Base-by-base conservation (phyloP, 2,329 filamentous ascomycete genomes). In the Alternaria longipes region DNA sequence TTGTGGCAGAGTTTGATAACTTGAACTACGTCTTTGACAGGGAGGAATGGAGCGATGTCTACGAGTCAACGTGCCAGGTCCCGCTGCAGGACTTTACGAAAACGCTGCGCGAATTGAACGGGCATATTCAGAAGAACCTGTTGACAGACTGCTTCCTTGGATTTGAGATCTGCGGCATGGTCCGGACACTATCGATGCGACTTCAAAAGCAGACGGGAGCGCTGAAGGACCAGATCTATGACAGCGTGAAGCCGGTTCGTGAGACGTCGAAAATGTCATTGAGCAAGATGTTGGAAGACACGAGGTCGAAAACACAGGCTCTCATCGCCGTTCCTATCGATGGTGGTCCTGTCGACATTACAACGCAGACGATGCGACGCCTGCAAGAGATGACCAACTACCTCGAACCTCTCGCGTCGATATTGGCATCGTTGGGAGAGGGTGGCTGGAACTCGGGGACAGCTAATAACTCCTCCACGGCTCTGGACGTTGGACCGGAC, bases 121-220 rank as follows among this genome's bases (percentile, higher is more conserved):
- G 87, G 51, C 94, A 97, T 73, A 93, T 98, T 79, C 93, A 94
- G 75, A 83, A 86, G 41, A 94, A 97, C 74, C 82, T 97, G 40
- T 87, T 89, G 67, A 97, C 93, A 0, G 95, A 99, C 78, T 98
- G 94, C 79, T 98, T 92, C 77, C 86, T 99, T 50, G 93, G 93
- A 8, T 99, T 97, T 77, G 95, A 99, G 76, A 92, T 98, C 32
- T 92, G 96, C 32, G 94, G 97, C 72, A 92, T 97, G 62, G 88
- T 98, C 47, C 91, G 92, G 0, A 86, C 86, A 12, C 84, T 97
- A 49, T 93, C 93, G 3, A 90, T 89, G 57, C 89, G 90, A 40
- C 82, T 99, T 4, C 94, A 97, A 65, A 86, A 87, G 5, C 89
- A 90, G 63, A 97, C 93, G 0, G 93, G 93, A 2, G 93, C 97